Conservation (phyloP, 208 protist genomes). For the Trypanosoma avium region DNA sequence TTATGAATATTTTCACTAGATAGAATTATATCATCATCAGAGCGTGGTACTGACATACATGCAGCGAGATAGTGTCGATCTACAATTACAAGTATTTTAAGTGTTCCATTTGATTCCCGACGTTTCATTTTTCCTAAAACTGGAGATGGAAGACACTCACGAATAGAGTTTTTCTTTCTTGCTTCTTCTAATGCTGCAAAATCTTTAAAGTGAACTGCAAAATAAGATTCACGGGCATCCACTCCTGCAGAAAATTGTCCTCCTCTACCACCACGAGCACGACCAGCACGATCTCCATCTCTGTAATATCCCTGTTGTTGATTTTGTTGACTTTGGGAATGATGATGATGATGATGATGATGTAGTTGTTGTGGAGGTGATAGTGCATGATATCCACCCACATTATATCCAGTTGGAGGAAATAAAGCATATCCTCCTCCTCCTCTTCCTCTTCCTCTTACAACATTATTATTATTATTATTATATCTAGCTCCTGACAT, state of each 20-base stretch:
- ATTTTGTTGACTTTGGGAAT: too few species aligned
- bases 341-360: too few species aligned
- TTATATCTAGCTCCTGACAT: slow-evolving; percentile 21
- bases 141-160: slow-evolving; percentile 37
- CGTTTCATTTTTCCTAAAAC: slow-evolving; percentile 38
- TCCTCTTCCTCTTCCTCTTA: too few species aligned
- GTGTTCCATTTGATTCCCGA: slow-evolving; percentile 27
- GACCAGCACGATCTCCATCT: slow-evolving; percentile 8
- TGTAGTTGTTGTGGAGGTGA: too few species aligned
- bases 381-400: too few species aligned
- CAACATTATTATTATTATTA: slow-evolving; percentile 6
- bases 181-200: slow-evolving; percentile 72
- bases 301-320: slow-evolving; percentile 7
- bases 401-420: neutral
- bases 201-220: slow-evolving; percentile 66
- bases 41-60: slow-evolving; percentile 57
- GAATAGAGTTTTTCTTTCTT: slow-evolving; percentile 49
- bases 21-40: slow-evolving; percentile 63
- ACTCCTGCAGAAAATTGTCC: too few species aligned
- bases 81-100: slow-evolving; percentile 63
- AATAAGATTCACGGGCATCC: slow-evolving; percentile 38
- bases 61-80: slow-evolving; percentile 63
- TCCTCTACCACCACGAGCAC: slow-evolving; percentile 28
- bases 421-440: neutral
- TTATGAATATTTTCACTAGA: slow-evolving; percentile 47